A percentile compares a stretch with the other conserved stretches of the same genome.
phyloP scores from a whole-genome alignment of 1,139 yeast species.

The Blastobotrys buckinghamii region DNA sequence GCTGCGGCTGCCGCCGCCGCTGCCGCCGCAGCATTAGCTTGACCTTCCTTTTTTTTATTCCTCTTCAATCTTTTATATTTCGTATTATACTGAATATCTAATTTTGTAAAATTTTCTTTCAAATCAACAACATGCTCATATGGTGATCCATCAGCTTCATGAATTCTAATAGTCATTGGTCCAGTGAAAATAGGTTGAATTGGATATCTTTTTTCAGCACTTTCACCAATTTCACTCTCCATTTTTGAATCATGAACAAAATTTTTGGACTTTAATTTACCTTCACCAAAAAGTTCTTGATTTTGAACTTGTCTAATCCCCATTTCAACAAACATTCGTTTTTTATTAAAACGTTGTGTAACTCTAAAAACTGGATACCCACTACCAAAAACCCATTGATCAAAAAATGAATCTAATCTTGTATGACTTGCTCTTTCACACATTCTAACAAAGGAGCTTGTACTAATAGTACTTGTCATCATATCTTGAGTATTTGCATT shows the following conservation, averaged over 20 bases:
- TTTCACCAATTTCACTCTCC: slow-evolving; percentile 22
- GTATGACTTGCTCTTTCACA: slow-evolving; percentile 93
- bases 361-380: slow-evolving; percentile 89
- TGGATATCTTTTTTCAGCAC: slow-evolving; percentile 5
- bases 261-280: slow-evolving; percentile 35
- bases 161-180: slow-evolving; percentile 94
- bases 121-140: slow-evolving; percentile 95
- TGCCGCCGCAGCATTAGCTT: slow-evolving; percentile 30
- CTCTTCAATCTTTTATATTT: slow-evolving; percentile 72
- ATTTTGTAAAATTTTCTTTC: slow-evolving; percentile 75
- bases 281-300: slow-evolving; percentile 44
- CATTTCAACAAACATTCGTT: slow-evolving; percentile 91
- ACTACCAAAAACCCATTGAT: slow-evolving; percentile 87
- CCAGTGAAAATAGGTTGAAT: slow-evolving; percentile 45
- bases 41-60: slow-evolving; percentile 44
- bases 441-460: slow-evolving; percentile 80
- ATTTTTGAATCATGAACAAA: slow-evolving; percentile 40
- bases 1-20: slow-evolving; percentile 48
- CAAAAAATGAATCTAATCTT: slow-evolving; percentile 75
- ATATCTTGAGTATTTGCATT: slow-evolving; percentile 97
- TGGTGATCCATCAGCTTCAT: slow-evolving; percentile 99
- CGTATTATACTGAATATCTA: slow-evolving; percentile 93
- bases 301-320: slow-evolving; percentile 85
- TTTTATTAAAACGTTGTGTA: slow-evolving; percentile 87
- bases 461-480: slow-evolving; percentile 68